Percentiles rank a stretch among this genome's conserved stretches.
Conservation (phyloP, 2,329 filamentous ascomycete genomes). For the Hypoxylon sp. region DNA sequence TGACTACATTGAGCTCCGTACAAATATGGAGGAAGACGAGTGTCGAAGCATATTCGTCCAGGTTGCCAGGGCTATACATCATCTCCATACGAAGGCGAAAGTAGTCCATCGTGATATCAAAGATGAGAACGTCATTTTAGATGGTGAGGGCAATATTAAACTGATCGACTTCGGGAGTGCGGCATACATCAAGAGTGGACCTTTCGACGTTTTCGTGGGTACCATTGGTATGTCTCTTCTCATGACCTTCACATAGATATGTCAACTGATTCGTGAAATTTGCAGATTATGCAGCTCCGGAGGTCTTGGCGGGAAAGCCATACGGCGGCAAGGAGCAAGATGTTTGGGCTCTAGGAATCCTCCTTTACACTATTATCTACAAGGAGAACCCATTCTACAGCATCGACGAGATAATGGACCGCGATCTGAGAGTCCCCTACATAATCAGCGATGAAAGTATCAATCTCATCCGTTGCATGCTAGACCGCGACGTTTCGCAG, state of each 20-base stretch:
- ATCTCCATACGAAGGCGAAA: conserved; percentile 88
- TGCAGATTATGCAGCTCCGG: conserved; percentile 96
- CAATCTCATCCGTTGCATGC: conserved; percentile 90
- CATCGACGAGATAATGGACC: conserved; percentile 99
- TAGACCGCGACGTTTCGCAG: conserved; percentile 87
- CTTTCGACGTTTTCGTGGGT: conserved; percentile 98
- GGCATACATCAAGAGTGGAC: conserved; percentile 97
- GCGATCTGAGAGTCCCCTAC: conserved; percentile 90
- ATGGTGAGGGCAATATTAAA: conserved; percentile 95
- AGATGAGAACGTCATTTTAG: conserved; percentile 96
- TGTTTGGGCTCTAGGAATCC: conserved; percentile 96
- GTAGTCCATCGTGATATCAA: conserved; percentile 99
- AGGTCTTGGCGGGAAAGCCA: conserved; percentile 90
- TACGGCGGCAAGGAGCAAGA: conserved; percentile 98
- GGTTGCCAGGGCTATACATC: conserved; percentile 88
- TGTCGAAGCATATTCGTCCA: conserved; percentile 96
- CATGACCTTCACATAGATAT: conserved; percentile 6
- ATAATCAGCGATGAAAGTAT: conserved; percentile 92
- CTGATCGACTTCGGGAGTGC: conserved; percentile 98
- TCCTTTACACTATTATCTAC: conserved; percentile 98
- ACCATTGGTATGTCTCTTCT: conserved; percentile 82
- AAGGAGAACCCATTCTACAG: conserved; percentile 99
- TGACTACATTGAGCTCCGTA: conserved; percentile 96
- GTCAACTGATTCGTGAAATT: conserved; percentile 24
- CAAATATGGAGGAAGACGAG: conserved; percentile 96